Conservation (phyloP, 805 yeast species). For the Nakazawaea ishiwadae region DNA sequence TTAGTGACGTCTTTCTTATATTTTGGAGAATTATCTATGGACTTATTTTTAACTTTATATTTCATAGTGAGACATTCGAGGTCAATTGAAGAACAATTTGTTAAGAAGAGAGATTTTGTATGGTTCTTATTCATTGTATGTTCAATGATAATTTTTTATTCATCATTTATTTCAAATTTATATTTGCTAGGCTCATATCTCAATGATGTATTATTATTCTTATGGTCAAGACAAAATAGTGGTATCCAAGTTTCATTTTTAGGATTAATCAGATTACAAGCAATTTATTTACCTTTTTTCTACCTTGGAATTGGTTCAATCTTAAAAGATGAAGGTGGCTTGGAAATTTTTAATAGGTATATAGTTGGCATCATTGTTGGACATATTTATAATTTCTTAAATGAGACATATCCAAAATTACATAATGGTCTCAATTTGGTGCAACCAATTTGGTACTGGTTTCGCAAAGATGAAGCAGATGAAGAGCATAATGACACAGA, state of each 20-base stretch:
- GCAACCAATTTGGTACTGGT: conserved; percentile 39
- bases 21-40: conserved; percentile 34
- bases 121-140: conserved; percentile 32
- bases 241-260: conserved; percentile 32
- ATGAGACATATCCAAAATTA: conserved; percentile 37
- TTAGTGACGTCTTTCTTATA: conserved; percentile 33
- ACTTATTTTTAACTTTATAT: conserved; percentile 28
- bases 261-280: conserved; percentile 35
- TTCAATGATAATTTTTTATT: conserved; percentile 24
- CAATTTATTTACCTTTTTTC: conserved; percentile 41
- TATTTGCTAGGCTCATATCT: conserved; percentile 35
- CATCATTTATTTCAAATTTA: conserved; percentile 23
- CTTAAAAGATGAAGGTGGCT: conserved; percentile 15
- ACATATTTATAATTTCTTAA: conserved; percentile 34
- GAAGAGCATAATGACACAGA: background rate
- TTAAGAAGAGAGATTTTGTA: conserved; percentile 29
- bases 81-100: conserved; percentile 31
- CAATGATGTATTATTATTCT: conserved; percentile 32
- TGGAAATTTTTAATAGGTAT: conserved; percentile 18
- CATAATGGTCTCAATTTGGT: conserved; percentile 27
- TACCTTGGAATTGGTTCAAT: conserved; percentile 20
- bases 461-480: background rate
- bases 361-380: conserved; percentile 37
- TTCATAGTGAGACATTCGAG: conserved; percentile 33
- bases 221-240: conserved; percentile 45